Percentiles rank a stretch among this genome's conserved stretches.
phyloP scores from a whole-genome alignment of 192 early-diverging fungal species.

The Funneliformis mosseae region DNA sequence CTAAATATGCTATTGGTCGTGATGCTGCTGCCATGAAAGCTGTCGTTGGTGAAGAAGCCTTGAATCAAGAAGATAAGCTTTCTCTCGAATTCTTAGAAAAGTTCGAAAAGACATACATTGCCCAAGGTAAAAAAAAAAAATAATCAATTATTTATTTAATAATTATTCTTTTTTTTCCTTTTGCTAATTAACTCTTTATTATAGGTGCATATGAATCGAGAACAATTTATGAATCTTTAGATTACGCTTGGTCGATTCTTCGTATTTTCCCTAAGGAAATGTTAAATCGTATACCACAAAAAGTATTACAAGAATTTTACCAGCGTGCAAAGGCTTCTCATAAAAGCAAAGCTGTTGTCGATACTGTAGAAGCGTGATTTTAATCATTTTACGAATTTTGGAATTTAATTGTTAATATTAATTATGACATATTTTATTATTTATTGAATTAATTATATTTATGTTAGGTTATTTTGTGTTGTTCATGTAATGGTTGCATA shows the following conservation, averaged over 20 bases:
- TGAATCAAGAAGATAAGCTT: constrained; percentile 98
- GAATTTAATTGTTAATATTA: not conserved
- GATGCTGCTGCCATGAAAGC: constrained; percentile 99
- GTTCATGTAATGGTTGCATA: too few relatives aligned
- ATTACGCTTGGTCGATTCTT: constrained; percentile 97
- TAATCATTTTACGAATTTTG: not conserved
- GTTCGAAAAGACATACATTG: constrained; percentile 97
- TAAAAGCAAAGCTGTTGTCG: not conserved
- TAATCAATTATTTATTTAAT: not conserved
- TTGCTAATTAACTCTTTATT: not conserved
- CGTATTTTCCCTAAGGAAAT: constrained; percentile 99
- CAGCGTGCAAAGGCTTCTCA: constrained; percentile 68
- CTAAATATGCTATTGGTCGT: constrained; percentile 98
- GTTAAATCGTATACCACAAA: constrained; percentile 98
- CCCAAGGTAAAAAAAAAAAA: constrained; percentile 91
- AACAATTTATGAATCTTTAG: constrained; percentile 95
- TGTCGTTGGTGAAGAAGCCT: constrained; percentile 98
- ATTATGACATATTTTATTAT: too few relatives aligned
- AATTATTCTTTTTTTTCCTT: constrained; percentile 17
- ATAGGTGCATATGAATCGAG: constrained; percentile 89
- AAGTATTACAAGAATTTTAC: constrained; percentile 93
- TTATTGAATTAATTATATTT: too few relatives aligned
- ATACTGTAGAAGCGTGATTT: not conserved
- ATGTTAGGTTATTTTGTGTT: too few relatives aligned
- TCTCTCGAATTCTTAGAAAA: constrained; percentile 98